Evolutionary conservation across 2,329 filamentous ascomycete species (phyloP).

Genomic region (Zasmidium cellare): DNA sequence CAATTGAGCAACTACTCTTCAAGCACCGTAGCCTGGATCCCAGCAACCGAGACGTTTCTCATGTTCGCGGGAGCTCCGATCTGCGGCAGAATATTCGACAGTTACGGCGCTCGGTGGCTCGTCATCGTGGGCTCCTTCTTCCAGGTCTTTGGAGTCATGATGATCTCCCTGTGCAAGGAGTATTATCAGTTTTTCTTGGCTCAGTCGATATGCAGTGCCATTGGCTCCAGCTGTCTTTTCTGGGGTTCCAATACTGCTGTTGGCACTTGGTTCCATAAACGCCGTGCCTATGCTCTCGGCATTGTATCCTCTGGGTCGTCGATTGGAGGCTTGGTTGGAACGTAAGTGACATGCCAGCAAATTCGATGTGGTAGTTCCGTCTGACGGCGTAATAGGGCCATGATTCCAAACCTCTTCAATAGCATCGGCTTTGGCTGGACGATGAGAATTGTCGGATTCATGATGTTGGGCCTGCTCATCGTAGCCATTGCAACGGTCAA

Average conservation of each 20-base stretch:
- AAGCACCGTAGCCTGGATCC: constrained; percentile 47
- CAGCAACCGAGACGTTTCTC: constrained; percentile 28
- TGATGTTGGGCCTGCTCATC: constrained; percentile 38
- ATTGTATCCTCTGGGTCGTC: constrained; percentile 36
- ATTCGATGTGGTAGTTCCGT: no score
- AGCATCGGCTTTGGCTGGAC: constrained; percentile 56
- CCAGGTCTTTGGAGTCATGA: constrained; percentile 49
- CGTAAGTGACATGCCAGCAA: no score
- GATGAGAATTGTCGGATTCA: constrained; percentile 52
- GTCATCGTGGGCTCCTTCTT: constrained; percentile 24
- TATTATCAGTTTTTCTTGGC: constrained; percentile 56
- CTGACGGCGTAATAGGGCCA: no score
- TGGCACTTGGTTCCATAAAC: constrained; percentile 49
- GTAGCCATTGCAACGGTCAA: background rate
- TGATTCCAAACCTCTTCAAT: constrained; percentile 17
- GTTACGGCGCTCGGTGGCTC: constrained; percentile 19
- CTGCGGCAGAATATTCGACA: constrained; percentile 30
- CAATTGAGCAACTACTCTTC: constrained; percentile 40
- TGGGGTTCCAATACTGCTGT: constrained; percentile 48
- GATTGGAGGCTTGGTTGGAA: no score
- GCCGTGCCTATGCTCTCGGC: constrained; percentile 48
- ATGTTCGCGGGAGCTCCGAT: constrained; percentile 13
- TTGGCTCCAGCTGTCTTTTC: constrained; percentile 42
- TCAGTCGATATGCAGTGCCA: constrained; percentile 49
- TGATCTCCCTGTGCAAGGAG: constrained; percentile 44